Evolutionary conservation across 2,329 filamentous ascomycete genomes (phyloP), one percentile per base, ranked within the genome.

Genomic region (Dryadomyces quercus-mongolicae): DNA sequence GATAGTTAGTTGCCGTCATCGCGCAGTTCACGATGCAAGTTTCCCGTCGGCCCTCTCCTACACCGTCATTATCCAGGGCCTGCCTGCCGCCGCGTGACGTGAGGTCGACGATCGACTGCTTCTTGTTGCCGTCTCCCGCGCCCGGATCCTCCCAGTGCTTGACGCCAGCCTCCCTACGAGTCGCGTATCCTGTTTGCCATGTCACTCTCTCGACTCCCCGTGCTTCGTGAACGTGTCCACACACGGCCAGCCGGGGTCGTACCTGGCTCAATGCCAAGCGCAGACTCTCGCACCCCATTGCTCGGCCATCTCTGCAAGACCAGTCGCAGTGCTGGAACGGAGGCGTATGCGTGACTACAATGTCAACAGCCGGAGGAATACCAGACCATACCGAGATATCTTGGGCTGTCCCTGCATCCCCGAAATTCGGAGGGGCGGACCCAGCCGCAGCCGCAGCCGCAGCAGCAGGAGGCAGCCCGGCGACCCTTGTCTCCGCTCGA

Each of bases 21-120:
- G 88, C 82, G 31, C 86, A 86, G 68, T 95, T 94, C 60, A 93
- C 77, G 53, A 94, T 71, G 64, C 83, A 91, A 1, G 87, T 93
- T 70, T 92, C 85, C 56, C 65, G 71, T 60, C 80, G 74, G 48
- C 73, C 71, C 59, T 47, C 15, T 13, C 31, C 46, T 10, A 3
- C n/a, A n/a, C 18, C 31, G 9, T 25, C 20, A 8, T 44, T 43
- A 5, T 71, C 69, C 25, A 81, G 66, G 15, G 69, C 64, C 5
- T 63, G 60, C 21, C 60, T 62, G 3, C 67, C 68, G 20, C 68
- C 67, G 52, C 67, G 72, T 4, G 63, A 66, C 2, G 78, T 83
- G 54, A 87, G 68, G 64, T 87, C 76, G 6, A 87, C 71, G 46
- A 85, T 63, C 52, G 81, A 83, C 54, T 81, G 71, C 68, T 83